These are phyloP conservation scores for rapeseed (Brassica napus) DNA, from an alignment of 345 rosid species.

Conservation along the genomic window DNA sequence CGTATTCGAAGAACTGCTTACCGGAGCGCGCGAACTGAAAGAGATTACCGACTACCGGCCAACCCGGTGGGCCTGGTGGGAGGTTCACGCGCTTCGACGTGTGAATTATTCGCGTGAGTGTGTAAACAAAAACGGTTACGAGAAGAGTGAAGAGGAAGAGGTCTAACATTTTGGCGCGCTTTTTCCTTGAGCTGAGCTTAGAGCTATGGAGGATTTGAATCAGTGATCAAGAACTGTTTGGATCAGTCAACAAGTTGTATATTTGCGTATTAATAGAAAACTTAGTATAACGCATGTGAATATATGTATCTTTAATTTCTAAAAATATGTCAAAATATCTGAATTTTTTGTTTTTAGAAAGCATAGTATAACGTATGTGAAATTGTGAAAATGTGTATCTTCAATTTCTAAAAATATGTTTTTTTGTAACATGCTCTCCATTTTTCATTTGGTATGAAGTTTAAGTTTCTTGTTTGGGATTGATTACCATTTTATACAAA, in stretches of 20 bases:
- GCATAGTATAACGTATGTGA: not conserved
- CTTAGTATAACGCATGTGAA: not conserved
- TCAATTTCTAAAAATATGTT: not conserved
- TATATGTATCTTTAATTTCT: not conserved
- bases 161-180: not conserved
- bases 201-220: not conserved
- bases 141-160: conserved; percentile 32
- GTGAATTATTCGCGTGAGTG: conserved; percentile 17
- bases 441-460: not conserved
- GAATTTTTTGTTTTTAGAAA: not conserved
- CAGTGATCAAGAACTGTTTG: not conserved
- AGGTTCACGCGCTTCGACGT: conserved; percentile 50
- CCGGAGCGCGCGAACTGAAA: conserved; percentile 75
- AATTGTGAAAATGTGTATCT: not conserved
- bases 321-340: not conserved
- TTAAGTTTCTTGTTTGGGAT: not conserved
- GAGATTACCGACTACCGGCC: conserved; percentile 88
- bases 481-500: not conserved
- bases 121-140: conserved; percentile 41
- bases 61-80: conserved; percentile 87
- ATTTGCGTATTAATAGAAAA: not conserved
- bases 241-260: too few relatives aligned
- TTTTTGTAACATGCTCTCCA: not conserved
- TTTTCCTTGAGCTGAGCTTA: not conserved
- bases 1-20: conserved; percentile 68